These are phyloP conservation scores for Penicillium paneum DNA, from an alignment of 2,329 filamentous ascomycete genomes.

Conservation along the genomic window DNA sequence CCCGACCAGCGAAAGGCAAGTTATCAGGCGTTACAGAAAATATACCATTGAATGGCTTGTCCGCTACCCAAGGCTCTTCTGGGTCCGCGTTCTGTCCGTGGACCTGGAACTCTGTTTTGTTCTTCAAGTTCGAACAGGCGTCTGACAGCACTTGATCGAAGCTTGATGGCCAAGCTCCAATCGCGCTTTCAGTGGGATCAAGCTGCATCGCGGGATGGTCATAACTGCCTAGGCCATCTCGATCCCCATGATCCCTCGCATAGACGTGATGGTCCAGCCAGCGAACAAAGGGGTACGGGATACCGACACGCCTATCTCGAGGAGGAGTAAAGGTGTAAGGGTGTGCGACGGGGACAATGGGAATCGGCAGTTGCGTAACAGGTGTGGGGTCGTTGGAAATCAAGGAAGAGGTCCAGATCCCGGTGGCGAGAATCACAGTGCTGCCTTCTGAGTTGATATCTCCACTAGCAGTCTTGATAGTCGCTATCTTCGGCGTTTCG, in stretches of 20 bases:
- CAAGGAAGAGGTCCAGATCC: slow-evolving; percentile 31
- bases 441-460: slow-evolving; percentile 20
- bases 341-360: slow-evolving; percentile 35
- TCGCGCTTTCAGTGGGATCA: slow-evolving; percentile 16
- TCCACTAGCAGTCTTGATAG: slow-evolving; percentile 15
- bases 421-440: slow-evolving; percentile 29
- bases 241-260: slow-evolving; percentile 33
- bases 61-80: slow-evolving; percentile 2
- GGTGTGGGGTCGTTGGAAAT: neutral
- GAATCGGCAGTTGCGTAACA: slow-evolving; percentile 24
- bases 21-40: slow-evolving; percentile 39
- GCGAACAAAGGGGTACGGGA: slow-evolving; percentile 31
- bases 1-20: slow-evolving; percentile 31
- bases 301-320: slow-evolving; percentile 16
- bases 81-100: slow-evolving; percentile 8
- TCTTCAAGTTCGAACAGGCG: slow-evolving; percentile 15
- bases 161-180: slow-evolving; percentile 22
- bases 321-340: slow-evolving; percentile 34
- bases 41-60: slow-evolving; percentile 32
- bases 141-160: slow-evolving; percentile 22
- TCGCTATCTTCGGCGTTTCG: neutral
- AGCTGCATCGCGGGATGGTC: slow-evolving; percentile 28
- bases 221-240: slow-evolving; percentile 36
- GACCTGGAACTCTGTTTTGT: slow-evolving; percentile 14
- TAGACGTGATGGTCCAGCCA: slow-evolving; percentile 38